A percentile compares a stretch with the other conserved stretches of the same genome.
These are phyloP conservation scores for Corylus americana DNA, from an alignment of 306 rosid genomes.

Conservation along the genomic window DNA sequence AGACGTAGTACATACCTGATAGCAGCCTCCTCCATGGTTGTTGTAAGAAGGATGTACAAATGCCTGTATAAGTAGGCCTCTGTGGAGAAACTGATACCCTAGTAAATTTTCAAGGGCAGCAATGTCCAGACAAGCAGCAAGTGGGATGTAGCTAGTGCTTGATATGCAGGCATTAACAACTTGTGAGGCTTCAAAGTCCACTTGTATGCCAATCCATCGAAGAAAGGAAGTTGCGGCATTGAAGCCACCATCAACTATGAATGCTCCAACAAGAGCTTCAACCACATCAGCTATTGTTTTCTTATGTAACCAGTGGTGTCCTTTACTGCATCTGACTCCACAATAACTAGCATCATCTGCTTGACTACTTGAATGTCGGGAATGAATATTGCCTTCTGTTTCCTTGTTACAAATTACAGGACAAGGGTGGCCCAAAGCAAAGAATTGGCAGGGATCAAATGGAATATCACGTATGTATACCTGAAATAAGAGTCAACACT, in stretches of 20 bases:
- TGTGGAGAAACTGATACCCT: conserved; percentile 64
- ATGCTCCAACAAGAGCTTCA: conserved; percentile 95
- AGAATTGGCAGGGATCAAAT: conserved; percentile 75
- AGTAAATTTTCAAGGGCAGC: conserved; percentile 59
- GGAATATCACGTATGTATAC: conserved; percentile 78
- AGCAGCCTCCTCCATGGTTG: conserved; percentile 90
- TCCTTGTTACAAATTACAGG: conserved; percentile 58
- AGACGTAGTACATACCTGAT: conserved; percentile 59
- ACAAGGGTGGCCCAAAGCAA: conserved; percentile 79
- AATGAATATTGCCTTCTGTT: conserved; percentile 53
- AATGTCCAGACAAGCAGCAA: conserved; percentile 52
- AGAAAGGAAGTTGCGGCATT: conserved; percentile 84
- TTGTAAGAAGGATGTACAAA: conserved; percentile 90
- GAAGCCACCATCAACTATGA: conserved; percentile 93
- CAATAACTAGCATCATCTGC: conserved; percentile 28
- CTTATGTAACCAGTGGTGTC: conserved; percentile 85
- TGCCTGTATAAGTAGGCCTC: conserved; percentile 86
- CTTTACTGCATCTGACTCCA: conserved; percentile 63
- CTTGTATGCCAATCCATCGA: conserved; percentile 78
- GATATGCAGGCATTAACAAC: conserved; percentile 50
- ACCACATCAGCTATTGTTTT: conserved; percentile 85
- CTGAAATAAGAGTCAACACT: conserved; percentile 37
- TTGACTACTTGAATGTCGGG: conserved; percentile 30
- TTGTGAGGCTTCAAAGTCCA: conserved; percentile 67
- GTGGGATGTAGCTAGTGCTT: conserved; percentile 62